Evolutionary conservation across 768 basidiomycete genomes (phyloP), one percentile per base, ranked within the genome.

Genomic region (Boletus pseudopeckii): DNA sequence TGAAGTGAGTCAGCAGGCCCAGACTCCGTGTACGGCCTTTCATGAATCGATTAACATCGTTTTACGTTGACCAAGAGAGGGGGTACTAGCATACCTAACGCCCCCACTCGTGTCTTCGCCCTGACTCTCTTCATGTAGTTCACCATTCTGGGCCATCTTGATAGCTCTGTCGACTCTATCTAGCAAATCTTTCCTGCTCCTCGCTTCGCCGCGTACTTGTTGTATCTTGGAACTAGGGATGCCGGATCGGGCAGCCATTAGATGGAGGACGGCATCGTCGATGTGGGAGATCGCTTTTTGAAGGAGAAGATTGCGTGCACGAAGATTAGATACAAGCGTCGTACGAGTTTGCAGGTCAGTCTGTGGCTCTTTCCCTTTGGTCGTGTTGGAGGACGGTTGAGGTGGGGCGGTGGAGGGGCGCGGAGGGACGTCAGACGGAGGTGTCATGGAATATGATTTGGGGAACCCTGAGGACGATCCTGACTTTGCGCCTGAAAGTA

Each of bases 221-320:
- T 69, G 66, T 39, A 67, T 68, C 38, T 61, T 70, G 48, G 65
- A 60, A 52, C 52, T 68, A 6, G 66, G 65, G 32, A 70, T 65
- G 36, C 65, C 68, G 10, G 68, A 68, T 70, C 68, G 57, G 49
- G 67, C 66, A 40, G 66, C 66, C 63, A 68, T 57, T 4, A 68
- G 48, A 50, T 61, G 57, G 33, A 67, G 68, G 37, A 68, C 63
- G 11, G 65, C 67, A 57, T 69, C 63, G 42, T 68, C 66, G n/a
- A 68, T 67, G 36, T 59, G 67, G 48, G 67, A 62, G 52, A 68
- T 68, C 52, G 66, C 68, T 55, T 61, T 68, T 45, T 69, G 66
- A 46, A 67, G 63, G 38, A 68, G 66, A 45, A 70, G 63, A 38
- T 68, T 69, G 38, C 54, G 66, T 3, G 65, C 67, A 45, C 66